These are phyloP conservation scores for Trametes sp. DNA, from an alignment of 1,284 basidiomycete genomes.

Conservation along the genomic window DNA sequence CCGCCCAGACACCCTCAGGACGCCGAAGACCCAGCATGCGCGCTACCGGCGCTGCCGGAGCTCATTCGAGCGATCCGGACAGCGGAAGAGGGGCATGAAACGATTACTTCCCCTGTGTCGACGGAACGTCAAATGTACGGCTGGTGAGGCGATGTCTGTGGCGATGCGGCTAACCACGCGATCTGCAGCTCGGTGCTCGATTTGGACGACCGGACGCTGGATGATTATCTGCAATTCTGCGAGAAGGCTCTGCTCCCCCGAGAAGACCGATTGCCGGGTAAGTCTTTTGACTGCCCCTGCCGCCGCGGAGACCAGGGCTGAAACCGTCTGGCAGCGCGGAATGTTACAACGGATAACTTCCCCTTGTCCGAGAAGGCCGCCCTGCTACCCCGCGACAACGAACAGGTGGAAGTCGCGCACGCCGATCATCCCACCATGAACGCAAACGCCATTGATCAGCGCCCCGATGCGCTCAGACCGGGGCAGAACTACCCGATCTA, in stretches of 20 bases:
- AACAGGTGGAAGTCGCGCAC: not conserved
- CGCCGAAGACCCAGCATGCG: slow-evolving; percentile 64
- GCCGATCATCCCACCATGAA: slow-evolving; percentile 14
- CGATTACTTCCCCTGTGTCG: slow-evolving; percentile 21
- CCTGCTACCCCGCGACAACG: not conserved
- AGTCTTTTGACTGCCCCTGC: slow-evolving; percentile 1
- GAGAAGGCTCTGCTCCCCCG: slow-evolving; percentile 58
- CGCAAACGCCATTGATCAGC: slow-evolving; percentile 25
- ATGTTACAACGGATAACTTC: slow-evolving; percentile 37
- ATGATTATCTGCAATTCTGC: slow-evolving; percentile 75
- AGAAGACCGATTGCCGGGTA: slow-evolving; percentile 31
- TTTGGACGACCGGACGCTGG: slow-evolving; percentile 60
- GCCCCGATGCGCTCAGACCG: slow-evolving; percentile 44
- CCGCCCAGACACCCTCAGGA: slow-evolving; percentile 46
- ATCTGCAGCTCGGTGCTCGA: slow-evolving; percentile 60
- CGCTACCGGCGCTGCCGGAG: slow-evolving; percentile 62
- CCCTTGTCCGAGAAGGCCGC: slow-evolving; percentile 19
- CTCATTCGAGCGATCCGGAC: slow-evolving; percentile 58
- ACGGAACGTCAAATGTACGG: slow-evolving; percentile 16
- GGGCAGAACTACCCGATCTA: slow-evolving; percentile 68
- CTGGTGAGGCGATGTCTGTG: not conserved
- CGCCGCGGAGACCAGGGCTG: slow-evolving; percentile 3
- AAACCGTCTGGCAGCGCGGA: slow-evolving; percentile 29
- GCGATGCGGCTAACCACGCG: not conserved
- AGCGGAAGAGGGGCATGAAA: slow-evolving; percentile 44